phyloP scores from a whole-genome alignment of 306 rosid species.

The Vigna hirtella region DNA sequence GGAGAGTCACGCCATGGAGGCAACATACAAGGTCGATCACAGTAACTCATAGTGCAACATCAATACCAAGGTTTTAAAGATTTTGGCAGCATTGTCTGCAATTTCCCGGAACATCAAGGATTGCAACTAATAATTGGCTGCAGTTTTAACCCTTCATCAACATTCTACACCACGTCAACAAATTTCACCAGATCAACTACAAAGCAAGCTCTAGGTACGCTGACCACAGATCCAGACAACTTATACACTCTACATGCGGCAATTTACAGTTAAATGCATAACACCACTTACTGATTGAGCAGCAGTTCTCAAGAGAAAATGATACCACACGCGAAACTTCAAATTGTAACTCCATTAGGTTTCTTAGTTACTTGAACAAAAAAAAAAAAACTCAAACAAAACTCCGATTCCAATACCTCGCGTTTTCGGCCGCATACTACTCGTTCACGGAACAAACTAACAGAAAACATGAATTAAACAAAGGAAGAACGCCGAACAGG shows the following conservation, averaged over 20 bases:
- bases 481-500: not conserved
- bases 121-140: not conserved
- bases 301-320: not conserved
- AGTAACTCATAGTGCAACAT: no score
- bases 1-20: not conserved
- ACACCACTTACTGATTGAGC: not conserved
- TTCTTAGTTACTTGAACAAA: not conserved
- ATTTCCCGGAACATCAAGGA: not conserved
- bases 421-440: not conserved
- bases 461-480: not conserved
- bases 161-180: not conserved
- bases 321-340: not conserved
- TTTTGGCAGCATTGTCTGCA: no score
- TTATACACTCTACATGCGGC: not conserved
- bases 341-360: not conserved
- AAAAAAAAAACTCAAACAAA: not conserved
- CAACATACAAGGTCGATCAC: not conserved
- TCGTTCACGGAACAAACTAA: not conserved
- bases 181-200: not conserved
- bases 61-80: no score
- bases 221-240: slow-evolving; percentile 38
- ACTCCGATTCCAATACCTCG: not conserved
- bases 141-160: not conserved
- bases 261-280: not conserved
- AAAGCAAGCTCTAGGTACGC: slow-evolving; percentile 31